These are phyloP conservation scores for Pyricularia sp. DNA, from an alignment of 2,329 filamentous ascomycete genomes.

Conservation along the genomic window DNA sequence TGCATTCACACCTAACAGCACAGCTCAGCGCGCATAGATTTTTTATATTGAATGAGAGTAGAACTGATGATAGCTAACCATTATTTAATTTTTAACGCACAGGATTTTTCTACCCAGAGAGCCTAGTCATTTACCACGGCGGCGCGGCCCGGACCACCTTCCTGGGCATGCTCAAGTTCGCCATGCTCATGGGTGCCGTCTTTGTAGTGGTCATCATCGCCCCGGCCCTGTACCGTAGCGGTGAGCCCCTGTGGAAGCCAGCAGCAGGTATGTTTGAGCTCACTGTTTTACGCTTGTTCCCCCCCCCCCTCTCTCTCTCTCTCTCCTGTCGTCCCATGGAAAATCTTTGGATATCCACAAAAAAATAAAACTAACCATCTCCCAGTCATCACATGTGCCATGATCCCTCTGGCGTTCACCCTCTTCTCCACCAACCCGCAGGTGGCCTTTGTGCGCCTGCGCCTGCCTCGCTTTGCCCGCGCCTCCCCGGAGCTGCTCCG, in stretches of 20 bases:
- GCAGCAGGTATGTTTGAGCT: conserved; percentile 23
- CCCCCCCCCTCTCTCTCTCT: not conserved
- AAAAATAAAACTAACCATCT: no score
- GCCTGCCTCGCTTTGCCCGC: conserved; percentile 57
- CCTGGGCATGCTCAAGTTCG: conserved; percentile 61
- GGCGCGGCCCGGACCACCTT: conserved; percentile 59
- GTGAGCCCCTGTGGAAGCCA: conserved; percentile 24
- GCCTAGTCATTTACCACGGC: conserved; percentile 65
- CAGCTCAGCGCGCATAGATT: not conserved
- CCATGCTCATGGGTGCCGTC: conserved; percentile 58
- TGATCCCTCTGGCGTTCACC: conserved; percentile 56
- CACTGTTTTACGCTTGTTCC: no score
- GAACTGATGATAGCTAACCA: not conserved
- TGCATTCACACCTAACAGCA: not conserved
- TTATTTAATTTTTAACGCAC: not conserved
- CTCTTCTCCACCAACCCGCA: conserved; percentile 59
- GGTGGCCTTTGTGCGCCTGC: conserved; percentile 62
- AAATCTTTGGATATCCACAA: no score
- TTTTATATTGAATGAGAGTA: not conserved
- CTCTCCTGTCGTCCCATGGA: no score
- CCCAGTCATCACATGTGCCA: conserved; percentile 47
- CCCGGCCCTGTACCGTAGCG: conserved; percentile 42
- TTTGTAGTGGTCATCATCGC: conserved; percentile 57
- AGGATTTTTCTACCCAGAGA: conserved; percentile 40
- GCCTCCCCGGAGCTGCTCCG: conserved; percentile 45